Evolutionary conservation across 148 eudicot genomes (phyloP).

Genomic region (Cornus kousa): DNA sequence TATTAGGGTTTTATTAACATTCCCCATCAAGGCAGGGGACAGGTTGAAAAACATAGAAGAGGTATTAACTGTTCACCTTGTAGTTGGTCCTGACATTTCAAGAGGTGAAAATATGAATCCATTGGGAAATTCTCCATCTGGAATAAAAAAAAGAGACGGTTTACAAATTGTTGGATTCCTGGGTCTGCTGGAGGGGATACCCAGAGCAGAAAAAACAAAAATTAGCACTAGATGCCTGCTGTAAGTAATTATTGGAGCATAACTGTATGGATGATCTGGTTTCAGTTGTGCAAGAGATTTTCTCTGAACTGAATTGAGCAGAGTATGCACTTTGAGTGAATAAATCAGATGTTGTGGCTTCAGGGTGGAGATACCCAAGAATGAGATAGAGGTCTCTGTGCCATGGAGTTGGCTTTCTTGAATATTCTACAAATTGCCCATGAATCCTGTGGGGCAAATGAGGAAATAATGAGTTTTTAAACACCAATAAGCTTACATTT

Average conservation of each 20-base stretch:
- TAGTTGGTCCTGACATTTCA: slow-evolving; percentile 25
- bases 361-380: slow-evolving; percentile 64
- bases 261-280: slow-evolving; percentile 29
- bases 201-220: slow-evolving; percentile 29
- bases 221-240: slow-evolving; percentile 14
- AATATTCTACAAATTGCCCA: slow-evolving; percentile 96
- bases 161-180: slow-evolving; percentile 6
- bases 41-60: slow-evolving; percentile 49
- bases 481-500: slow-evolving; percentile 28
- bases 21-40: slow-evolving; percentile 25
- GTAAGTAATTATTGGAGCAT: slow-evolving; percentile 16
- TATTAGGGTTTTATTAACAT: slow-evolving; percentile 30
- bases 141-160: background rate
- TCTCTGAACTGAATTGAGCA: slow-evolving; percentile 42
- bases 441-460: slow-evolving; percentile 54
- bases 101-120: slow-evolving; percentile 40
- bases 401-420: slow-evolving; percentile 72
- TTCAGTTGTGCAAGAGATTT: slow-evolving; percentile 52
- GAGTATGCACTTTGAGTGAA: slow-evolving; percentile 31
- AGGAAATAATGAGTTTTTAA: background rate
- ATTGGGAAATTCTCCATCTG: slow-evolving; percentile 27
- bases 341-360: slow-evolving; percentile 24
- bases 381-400: slow-evolving; percentile 67
- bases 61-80: slow-evolving; percentile 30
- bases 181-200: slow-evolving; percentile 32